Base-by-base conservation (phyloP, 352 stramenopile species). In the Albugo candida region DNA sequence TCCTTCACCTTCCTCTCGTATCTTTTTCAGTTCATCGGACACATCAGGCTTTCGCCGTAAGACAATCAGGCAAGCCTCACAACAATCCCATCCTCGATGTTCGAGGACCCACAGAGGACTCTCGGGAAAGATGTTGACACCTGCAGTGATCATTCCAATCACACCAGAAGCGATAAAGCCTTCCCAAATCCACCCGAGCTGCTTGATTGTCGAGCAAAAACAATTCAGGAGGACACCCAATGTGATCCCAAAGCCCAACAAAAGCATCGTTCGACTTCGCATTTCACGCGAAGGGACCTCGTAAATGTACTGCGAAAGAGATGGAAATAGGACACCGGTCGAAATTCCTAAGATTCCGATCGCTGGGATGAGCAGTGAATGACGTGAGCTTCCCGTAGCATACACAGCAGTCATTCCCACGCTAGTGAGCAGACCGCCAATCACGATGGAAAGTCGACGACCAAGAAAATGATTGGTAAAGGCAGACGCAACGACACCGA, bases 101-200 rank as follows among this genome's bases (percentile, higher is more conserved):
- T 74, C 68, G 60, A 83, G 80, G 12, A 89, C 70, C 76, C 76
- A 89, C 55, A 83, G 79, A n/a, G 76, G 76, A 40, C 69, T 83
- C 48, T 89, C 76, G 8, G 76, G 76, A 62, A 86, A 89, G 36
- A 89, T 81, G 59, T 89, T 83, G 8, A 89, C 70, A 0, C 68
- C 67, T 2, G 76, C 73, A 3, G 76, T 89, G 58, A 89, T 71
- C 45, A 83, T 70, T 20, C 72, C 82, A 16, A 89, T 53, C 45
- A 89, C 65, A 11, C 86, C 64, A 1, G 69, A 78, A 47, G 69
- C 68, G 45, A 81, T 74, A 50, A 89, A 89, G 40, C 81, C 72
- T 56, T 89, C 71, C 76, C 76, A 89, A 31, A 86, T 67, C 76
- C 76, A 89, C 37, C 76, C 76, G 3, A 89, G 61, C 24, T 77